A percentile compares a stretch with the other conserved stretches of the same genome.
Conservation (phyloP, 2,329 filamentous ascomycete species). For the Talaromyces sp. region DNA sequence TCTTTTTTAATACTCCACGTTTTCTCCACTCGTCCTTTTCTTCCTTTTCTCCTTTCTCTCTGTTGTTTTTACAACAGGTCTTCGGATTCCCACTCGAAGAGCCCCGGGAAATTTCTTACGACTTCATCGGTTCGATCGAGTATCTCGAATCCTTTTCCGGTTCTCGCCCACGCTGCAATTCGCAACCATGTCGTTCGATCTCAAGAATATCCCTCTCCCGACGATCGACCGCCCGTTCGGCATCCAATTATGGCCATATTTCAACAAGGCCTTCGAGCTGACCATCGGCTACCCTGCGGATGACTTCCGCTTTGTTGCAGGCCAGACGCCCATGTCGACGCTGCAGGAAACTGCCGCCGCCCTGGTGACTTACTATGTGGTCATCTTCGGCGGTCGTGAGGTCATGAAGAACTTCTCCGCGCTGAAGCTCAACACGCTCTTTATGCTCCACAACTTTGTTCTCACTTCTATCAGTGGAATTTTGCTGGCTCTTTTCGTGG, state of each 20-base stretch:
- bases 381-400: constrained; percentile 90
- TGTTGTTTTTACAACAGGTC: too few species aligned
- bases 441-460: constrained; percentile 96
- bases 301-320: constrained; percentile 77
- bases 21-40: constrained; percentile 31
- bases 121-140: neutral
- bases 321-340: constrained; percentile 84
- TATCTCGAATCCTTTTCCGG: neutral
- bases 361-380: constrained; percentile 81
- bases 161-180: neutral
- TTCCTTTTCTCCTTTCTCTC: constrained; percentile 11
- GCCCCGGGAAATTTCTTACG: neutral
- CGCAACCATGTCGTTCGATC: constrained; percentile 45
- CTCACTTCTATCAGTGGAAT: constrained; percentile 78
- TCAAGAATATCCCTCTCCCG: constrained; percentile 56
- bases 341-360: constrained; percentile 74
- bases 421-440: constrained; percentile 80
- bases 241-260: constrained; percentile 86
- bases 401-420: constrained; percentile 82
- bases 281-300: constrained; percentile 76
- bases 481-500: constrained; percentile 78
- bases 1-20: constrained; percentile 41
- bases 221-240: constrained; percentile 91
- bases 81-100: constrained; percentile 20
- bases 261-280: constrained; percentile 76